Evolutionary conservation across 306 rosid species (phyloP).

Genomic region (Prinsepia uniflora): DNA sequence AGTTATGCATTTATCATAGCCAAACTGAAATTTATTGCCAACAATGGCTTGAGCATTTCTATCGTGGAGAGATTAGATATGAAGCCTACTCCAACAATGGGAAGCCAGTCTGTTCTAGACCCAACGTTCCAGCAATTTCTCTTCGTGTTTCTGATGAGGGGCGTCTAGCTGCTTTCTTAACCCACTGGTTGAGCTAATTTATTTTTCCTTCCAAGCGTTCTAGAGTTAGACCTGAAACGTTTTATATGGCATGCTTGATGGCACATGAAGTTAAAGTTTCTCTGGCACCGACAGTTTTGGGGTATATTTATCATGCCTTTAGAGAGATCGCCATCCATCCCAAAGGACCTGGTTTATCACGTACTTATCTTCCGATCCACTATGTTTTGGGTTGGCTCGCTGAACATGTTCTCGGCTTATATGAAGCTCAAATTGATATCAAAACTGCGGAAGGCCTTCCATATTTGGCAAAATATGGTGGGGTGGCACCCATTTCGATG

Average conservation of each 20-base stretch:
- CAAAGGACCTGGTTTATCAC: accelerated
- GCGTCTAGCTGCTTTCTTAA: neutral
- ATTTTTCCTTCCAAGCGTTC: neutral
- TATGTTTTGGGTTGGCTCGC: neutral
- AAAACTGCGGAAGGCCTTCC: too few species aligned
- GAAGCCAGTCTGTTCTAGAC: too few species aligned
- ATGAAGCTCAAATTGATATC: neutral
- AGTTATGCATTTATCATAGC: neutral
- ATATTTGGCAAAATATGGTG: neutral
- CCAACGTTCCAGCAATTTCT: too few species aligned
- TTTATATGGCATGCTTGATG: neutral
- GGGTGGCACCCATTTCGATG: neutral
- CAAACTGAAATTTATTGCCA: neutral
- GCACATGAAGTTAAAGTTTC: neutral
- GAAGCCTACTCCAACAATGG: neutral
- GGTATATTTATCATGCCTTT: neutral
- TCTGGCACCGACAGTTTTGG: neutral
- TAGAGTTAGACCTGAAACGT: neutral
- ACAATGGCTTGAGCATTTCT: neutral
- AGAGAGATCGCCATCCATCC: neutral
- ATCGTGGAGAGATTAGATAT: too few species aligned
- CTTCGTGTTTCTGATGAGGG: neutral
- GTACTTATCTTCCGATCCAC: neutral
- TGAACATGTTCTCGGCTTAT: neutral
- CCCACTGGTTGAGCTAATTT: neutral